These are phyloP conservation scores for Pseudoneurospora amorphoporcata DNA, from an alignment of 495 filamentous ascomycete species.

Conservation along the genomic window DNA sequence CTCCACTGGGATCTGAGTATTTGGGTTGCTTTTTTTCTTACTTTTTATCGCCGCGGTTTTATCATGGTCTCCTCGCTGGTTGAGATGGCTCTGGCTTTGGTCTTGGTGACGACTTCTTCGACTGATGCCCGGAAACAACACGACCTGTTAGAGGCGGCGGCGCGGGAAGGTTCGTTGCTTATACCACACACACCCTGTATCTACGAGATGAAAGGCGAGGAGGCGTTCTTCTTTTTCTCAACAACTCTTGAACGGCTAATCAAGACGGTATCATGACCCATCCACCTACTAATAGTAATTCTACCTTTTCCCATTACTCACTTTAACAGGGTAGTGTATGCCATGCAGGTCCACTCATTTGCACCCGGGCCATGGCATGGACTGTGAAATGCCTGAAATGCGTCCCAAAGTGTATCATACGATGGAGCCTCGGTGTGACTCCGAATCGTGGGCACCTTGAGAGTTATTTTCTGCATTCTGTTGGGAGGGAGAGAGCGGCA, in stretches of 20 bases:
- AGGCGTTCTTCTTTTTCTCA: conserved; percentile 14
- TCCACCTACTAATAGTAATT: conserved; percentile 2
- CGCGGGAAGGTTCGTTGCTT: conserved; percentile 2
- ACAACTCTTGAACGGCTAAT: conserved; percentile 22
- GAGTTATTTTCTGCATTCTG: not conserved
- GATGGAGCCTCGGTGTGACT: not conserved
- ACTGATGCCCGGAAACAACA: conserved; percentile 8
- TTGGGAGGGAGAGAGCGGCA: not conserved
- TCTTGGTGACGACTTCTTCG: conserved; percentile 9
- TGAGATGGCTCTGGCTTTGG: conserved; percentile 5
- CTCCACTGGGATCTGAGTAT: conserved; percentile 19
- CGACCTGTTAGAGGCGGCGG: conserved; percentile 10
- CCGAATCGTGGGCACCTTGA: not conserved
- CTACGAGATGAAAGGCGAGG: conserved; percentile 27
- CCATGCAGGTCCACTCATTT: not conserved
- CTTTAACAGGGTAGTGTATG: not conserved
- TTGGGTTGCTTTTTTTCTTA: conserved; percentile 22
- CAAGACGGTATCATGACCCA: conserved; percentile 18
- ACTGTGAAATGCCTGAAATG: not conserved
- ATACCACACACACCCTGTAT: conserved; percentile 23
- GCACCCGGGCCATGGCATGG: not conserved
- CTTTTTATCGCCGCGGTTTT: not conserved
- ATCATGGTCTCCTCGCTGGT: conserved; percentile 15
- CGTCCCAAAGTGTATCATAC: not conserved
- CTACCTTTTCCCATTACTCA: not conserved